Percentiles rank a stretch among this genome's conserved stretches.
phyloP scores from a whole-genome alignment of 1,284 basidiomycete species.

The Porogramme epimiltina region DNA sequence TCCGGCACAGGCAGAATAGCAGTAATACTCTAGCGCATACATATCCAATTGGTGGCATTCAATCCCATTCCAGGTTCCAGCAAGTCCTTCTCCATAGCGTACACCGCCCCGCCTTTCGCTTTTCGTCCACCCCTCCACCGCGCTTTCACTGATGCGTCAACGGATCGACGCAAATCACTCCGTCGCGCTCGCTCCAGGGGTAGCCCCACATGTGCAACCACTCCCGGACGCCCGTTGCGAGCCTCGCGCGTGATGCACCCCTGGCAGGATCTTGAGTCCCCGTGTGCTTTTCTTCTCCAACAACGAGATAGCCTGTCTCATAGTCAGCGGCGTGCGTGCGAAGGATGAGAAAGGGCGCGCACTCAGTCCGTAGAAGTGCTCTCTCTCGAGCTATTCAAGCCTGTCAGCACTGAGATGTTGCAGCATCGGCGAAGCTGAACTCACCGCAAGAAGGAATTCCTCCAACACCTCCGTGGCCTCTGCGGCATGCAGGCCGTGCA shows the following conservation, averaged over 20 bases:
- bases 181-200: conserved; percentile 93
- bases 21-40: conserved; percentile 7
- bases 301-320: conserved; percentile 78
- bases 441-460: conserved; percentile 84
- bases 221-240: conserved; percentile 84
- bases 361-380: conserved; percentile 86
- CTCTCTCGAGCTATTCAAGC: conserved; percentile 70
- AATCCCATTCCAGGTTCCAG: background rate
- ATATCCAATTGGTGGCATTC: conserved; percentile 6
- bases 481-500: conserved; percentile 87
- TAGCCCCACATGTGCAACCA: conserved; percentile 93
- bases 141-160: conserved; percentile 56
- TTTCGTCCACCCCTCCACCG: too few relatives aligned
- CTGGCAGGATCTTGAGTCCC: conserved; percentile 82
- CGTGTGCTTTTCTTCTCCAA: conserved; percentile 96
- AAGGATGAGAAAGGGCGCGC: conserved; percentile 6
- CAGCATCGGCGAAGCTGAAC: conserved; percentile 31
- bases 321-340: conserved; percentile 6
- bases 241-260: conserved; percentile 79
- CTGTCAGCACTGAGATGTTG: background rate
- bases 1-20: too few relatives aligned
- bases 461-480: conserved; percentile 93
- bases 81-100: conserved; percentile 1
- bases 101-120: background rate
- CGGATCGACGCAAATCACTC: conserved; percentile 86